Evolutionary conservation across 306 rosid species (phyloP), one percentile per base, ranked within the genome.

Genomic region (Acacia melanoxylon): DNA sequence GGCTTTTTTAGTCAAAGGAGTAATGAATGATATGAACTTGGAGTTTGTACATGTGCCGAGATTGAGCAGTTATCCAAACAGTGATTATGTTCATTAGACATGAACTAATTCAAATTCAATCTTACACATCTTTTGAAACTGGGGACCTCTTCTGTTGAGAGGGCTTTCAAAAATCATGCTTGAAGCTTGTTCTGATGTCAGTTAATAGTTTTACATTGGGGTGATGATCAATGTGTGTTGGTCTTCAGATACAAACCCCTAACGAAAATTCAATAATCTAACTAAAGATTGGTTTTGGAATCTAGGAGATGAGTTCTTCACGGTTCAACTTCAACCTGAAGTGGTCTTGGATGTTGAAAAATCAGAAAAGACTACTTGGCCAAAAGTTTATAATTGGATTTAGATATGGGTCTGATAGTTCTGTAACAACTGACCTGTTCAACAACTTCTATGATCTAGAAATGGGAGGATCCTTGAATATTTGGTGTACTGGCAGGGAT

Each of bases 111-210:
- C 54, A 73, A 72, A 31, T 78, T 9, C 14, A 40, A 10, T 20
- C 69, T 42, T 52, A 29, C 49, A 9, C 48, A 25, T 74, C 15
- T 49, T 62, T 27, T 74, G 35, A 48, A 62, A 46, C 17, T 12
- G 33, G 4, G 52, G 54, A 59, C 72, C 20, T 35, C 73, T 31
- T 41, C 11, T 46, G 49, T 19, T 42, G 59, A 46, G 58, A 8
- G 76, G 63, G 74, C 72, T 63, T 42, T 76, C 45, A 51, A 72
- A 84, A 72, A 24, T 72, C 16, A 59, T 31, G 33, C 58, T 40
- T 86, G 86, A 71, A 70, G 72, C 59, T 65, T 76, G 56, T 71
- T 80, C 77, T 76, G 72, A 51, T 65, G 67, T 12, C 1, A 31
- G 78, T 42, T 40, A 80, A 40, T 69, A 22, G 56, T 52, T 49